A percentile compares a stretch with the other conserved stretches of the same genome.
Evolutionary conservation across 768 basidiomycete species (phyloP).

Genomic region (Suillus tomentosus): DNA sequence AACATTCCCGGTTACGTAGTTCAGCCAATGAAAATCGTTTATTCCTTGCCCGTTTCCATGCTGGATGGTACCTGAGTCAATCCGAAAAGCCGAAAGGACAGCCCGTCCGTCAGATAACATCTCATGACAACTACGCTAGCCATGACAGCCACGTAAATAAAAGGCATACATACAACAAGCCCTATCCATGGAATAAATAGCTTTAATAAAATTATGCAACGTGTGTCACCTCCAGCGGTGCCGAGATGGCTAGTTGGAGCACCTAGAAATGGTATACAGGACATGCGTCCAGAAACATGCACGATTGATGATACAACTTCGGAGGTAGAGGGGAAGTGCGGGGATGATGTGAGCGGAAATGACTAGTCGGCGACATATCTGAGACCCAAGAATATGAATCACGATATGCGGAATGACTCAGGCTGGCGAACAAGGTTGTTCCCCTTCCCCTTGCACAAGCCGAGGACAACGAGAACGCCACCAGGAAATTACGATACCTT

Average conservation of each 20-base stretch:
- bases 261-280: background rate
- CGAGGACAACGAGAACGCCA: conserved; percentile 2
- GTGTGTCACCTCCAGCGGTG: background rate
- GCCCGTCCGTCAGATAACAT: no score
- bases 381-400: background rate
- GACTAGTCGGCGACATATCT: background rate
- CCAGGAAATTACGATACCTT: conserved; percentile 4
- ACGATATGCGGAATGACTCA: no score
- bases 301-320: background rate
- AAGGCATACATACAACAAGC: no score
- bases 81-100: no score
- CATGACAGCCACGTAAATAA: no score
- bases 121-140: no score
- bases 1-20: no score
- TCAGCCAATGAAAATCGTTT: no score
- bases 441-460: background rate
- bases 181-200: background rate
- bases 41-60: no score
- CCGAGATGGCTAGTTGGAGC: background rate
- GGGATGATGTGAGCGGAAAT: background rate
- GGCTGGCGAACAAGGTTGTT: background rate
- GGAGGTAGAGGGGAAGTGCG: background rate
- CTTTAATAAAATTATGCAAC: background rate
- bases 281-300: background rate
- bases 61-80: no score